Base-by-base conservation (phyloP, 2,329 filamentous ascomycete species). In the Scedosporium apiospermum region DNA sequence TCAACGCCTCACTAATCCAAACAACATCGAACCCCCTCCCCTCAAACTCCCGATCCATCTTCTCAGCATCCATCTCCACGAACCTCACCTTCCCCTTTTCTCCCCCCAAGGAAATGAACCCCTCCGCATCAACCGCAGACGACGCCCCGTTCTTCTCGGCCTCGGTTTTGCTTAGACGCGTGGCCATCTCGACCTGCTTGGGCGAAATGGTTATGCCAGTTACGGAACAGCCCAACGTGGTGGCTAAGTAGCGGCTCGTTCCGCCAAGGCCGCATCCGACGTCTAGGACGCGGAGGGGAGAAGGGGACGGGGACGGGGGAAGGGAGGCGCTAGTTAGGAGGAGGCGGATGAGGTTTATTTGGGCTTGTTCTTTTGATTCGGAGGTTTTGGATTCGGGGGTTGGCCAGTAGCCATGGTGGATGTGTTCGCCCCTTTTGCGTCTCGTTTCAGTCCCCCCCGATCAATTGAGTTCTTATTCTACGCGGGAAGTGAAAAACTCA, bases 1-100 rank as follows among this genome's bases (percentile, higher is more conserved):
- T 84, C 64, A 86, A 76, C 2, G 83, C 83, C 69, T 86, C 83
- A 58, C 81, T 83, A 69, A 86, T 85, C 83, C 83, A 87, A 23
- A 86, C 82, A 53, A 76, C 77, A 66, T 85, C 82, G 66, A 86
- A 86, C 1, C 66, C 69, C 58, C 12, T 51, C 34, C 4, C 9
- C n/a, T 16, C 70, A 65, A 86, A 86, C 74, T 53, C 49, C 1
- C 80, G 77, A 2, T 77, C 79, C 81, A 87, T 85, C 67, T 77
- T 83, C 73, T 86, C 84, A 1, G 83, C 83, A 67, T 86, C 84
- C 4, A 86, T 76, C 72, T 86, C 82, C 42, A 85, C 67, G 69
- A 84, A 86, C 30, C 75, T 74, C 23, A 84, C 81, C 55, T 71
- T 75, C 16, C 82, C 82, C 14, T 73, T 12, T 1, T 46, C 67